Conservation (phyloP, 345 rosid species). For the Eucalyptus dawsonii region DNA sequence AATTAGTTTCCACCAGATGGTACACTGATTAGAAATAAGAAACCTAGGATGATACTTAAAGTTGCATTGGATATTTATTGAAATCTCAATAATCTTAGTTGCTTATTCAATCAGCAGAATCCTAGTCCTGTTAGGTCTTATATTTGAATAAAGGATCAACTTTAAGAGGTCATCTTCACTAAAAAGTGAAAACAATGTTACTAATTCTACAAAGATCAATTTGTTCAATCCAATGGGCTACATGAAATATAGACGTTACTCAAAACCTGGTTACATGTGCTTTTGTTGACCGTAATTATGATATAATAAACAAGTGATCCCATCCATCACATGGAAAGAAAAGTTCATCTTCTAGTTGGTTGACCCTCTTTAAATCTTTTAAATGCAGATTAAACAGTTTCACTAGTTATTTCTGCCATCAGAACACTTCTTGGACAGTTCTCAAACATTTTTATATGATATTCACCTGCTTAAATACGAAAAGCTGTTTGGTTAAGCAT, state of each 20-base stretch:
- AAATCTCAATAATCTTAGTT: neutral
- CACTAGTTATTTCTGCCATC: neutral
- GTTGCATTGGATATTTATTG: neutral
- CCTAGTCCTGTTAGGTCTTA: neutral
- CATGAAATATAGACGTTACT: neutral
- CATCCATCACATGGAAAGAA: neutral
- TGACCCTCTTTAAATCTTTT: neutral
- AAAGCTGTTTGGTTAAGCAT: neutral
- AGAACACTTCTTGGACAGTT: neutral
- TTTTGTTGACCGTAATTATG: neutral
- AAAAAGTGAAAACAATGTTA: neutral
- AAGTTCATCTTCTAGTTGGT: neutral
- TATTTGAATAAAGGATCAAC: neutral
- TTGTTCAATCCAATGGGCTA: neutral
- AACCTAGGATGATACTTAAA: neutral
- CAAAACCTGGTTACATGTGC: neutral
- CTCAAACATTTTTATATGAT: neutral
- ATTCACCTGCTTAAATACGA: neutral
- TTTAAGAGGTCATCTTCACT: neutral
- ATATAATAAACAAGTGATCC: neutral
- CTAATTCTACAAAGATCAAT: neutral
- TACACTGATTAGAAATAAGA: neutral
- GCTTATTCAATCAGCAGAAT: neutral
- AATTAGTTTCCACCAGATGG: neutral
- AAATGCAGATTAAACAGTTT: neutral